These are phyloP conservation scores for Discostella stelligeroides DNA, from an alignment of 108 stramenopile genomes.

Conservation along the genomic window DNA sequence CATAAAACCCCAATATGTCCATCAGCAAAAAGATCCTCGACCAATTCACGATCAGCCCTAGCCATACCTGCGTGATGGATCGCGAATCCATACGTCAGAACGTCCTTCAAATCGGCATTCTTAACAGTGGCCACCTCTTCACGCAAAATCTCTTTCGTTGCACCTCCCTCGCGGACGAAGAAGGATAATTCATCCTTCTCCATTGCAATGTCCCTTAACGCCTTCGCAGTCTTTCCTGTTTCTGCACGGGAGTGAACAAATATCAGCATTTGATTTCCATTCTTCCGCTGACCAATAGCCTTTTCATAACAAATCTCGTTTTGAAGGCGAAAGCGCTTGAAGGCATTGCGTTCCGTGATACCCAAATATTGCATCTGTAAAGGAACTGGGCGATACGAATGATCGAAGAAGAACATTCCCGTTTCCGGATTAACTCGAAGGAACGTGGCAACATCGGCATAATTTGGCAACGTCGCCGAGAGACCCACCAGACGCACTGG, in stretches of 20 bases:
- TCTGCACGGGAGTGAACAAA: slow-evolving; percentile 99
- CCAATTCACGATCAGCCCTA: slow-evolving; percentile 94
- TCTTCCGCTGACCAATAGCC: slow-evolving; percentile 84
- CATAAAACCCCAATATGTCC: slow-evolving; percentile 96
- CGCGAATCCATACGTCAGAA: slow-evolving; percentile 96
- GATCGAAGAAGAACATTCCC: slow-evolving; percentile 99
- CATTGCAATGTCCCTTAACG: slow-evolving; percentile 93
- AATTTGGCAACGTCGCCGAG: slow-evolving; percentile 99
- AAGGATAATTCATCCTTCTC: slow-evolving; percentile 86
- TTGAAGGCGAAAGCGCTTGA: slow-evolving; percentile 96
- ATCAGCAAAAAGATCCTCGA: slow-evolving; percentile 98
- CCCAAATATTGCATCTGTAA: slow-evolving; percentile 99
- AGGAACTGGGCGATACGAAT: slow-evolving; percentile 98
- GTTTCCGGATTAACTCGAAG: slow-evolving; percentile 95
- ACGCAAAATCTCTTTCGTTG: slow-evolving; percentile 91
- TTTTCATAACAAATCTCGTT: slow-evolving; percentile 99
- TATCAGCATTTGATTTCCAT: slow-evolving; percentile 95
- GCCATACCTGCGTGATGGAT: slow-evolving; percentile 99
- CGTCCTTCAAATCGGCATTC: slow-evolving; percentile 93
- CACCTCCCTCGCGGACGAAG: slow-evolving; percentile 91
- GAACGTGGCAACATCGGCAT: slow-evolving; percentile 98
- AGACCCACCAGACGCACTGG: slow-evolving; percentile 96
- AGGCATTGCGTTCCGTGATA: slow-evolving; percentile 97
- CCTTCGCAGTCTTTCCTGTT: slow-evolving; percentile 97
- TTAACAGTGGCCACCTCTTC: slow-evolving; percentile 86